Conservation (phyloP, 371 early-diverging fungal genomes). For the Mucor irregularis region DNA sequence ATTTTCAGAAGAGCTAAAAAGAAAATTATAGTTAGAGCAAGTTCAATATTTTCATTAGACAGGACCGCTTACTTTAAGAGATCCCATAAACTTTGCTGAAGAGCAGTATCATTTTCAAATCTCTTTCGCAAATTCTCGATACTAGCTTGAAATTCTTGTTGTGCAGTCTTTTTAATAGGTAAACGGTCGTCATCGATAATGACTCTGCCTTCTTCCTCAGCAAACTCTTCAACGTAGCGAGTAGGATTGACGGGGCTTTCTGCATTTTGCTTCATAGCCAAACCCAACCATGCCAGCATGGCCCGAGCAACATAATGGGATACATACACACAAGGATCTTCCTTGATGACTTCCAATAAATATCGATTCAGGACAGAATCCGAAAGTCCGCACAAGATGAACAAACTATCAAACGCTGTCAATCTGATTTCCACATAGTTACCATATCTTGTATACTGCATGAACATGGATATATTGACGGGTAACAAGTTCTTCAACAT, state of each 20-base stretch:
- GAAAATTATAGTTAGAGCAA: too few relatives aligned
- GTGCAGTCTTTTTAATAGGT: slow-evolving; percentile 21
- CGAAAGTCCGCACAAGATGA: slow-evolving; percentile 61
- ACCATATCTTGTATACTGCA: slow-evolving; percentile 62
- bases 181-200: slow-evolving; percentile 35
- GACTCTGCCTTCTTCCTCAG: slow-evolving; percentile 50
- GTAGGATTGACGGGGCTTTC: slow-evolving; percentile 3
- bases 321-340: slow-evolving; percentile 59
- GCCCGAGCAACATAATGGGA: slow-evolving; percentile 54
- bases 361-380: slow-evolving; percentile 50
- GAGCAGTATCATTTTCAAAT: slow-evolving; percentile 33
- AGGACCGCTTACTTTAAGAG: slow-evolving; percentile 35
- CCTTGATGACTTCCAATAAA: slow-evolving; percentile 52
- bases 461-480: slow-evolving; percentile 66
- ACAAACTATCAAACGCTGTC: slow-evolving; percentile 65
- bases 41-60: not conserved
- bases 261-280: slow-evolving; percentile 45
- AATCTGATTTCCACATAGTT: slow-evolving; percentile 67
- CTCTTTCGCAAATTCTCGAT: slow-evolving; percentile 39
- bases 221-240: slow-evolving; percentile 41
- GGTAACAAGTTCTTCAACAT: slow-evolving; percentile 66
- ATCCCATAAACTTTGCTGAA: slow-evolving; percentile 45
- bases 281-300: slow-evolving; percentile 53
- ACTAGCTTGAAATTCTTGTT: slow-evolving; percentile 34
- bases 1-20: slow-evolving; percentile 36